Percentiles rank a stretch among this genome's conserved stretches.
phyloP scores from a whole-genome alignment of 2,329 filamentous ascomycete genomes.

The Dendrostoma leiphaemia region DNA sequence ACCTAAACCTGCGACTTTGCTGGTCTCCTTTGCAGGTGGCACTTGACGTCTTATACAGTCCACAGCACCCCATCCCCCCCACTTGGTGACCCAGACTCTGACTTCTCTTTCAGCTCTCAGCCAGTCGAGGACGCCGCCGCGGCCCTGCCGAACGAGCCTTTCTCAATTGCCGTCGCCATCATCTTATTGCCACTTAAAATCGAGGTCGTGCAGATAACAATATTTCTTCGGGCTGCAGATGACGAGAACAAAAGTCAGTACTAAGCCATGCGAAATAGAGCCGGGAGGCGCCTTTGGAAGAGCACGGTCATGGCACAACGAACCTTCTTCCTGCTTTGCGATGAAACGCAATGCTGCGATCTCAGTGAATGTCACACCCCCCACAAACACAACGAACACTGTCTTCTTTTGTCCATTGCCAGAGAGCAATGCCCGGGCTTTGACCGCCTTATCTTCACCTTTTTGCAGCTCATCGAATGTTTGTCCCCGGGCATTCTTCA shows the following conservation, averaged over 20 bases:
- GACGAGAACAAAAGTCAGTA: slow-evolving; percentile 10
- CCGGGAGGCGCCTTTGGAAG: background rate
- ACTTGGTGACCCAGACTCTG: background rate
- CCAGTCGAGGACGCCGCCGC: slow-evolving; percentile 16
- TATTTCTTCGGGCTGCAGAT: slow-evolving; percentile 65
- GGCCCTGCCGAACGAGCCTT: slow-evolving; percentile 56
- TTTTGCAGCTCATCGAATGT: slow-evolving; percentile 93
- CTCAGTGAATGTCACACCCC: slow-evolving; percentile 95
- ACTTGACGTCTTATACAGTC: background rate
- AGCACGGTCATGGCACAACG: slow-evolving; percentile 22
- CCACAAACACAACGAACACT: slow-evolving; percentile 93
- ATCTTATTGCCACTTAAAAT: slow-evolving; percentile 87
- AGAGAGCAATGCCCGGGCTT: slow-evolving; percentile 78
- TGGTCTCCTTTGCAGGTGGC: background rate
- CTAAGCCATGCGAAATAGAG: background rate
- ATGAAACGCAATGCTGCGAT: slow-evolving; percentile 92
- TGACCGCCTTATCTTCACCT: slow-evolving; percentile 88
- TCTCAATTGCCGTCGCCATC: slow-evolving; percentile 83
- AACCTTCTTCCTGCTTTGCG: slow-evolving; percentile 75
- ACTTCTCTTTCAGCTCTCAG: slow-evolving; percentile 9
- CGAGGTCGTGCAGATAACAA: slow-evolving; percentile 90
- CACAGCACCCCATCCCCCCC: too few species aligned
- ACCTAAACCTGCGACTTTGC: background rate
- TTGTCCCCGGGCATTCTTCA: slow-evolving; percentile 82
- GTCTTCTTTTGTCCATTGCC: slow-evolving; percentile 76